These are phyloP conservation scores for Salix caprea DNA, from an alignment of 345 rosid species.

Conservation along the genomic window DNA sequence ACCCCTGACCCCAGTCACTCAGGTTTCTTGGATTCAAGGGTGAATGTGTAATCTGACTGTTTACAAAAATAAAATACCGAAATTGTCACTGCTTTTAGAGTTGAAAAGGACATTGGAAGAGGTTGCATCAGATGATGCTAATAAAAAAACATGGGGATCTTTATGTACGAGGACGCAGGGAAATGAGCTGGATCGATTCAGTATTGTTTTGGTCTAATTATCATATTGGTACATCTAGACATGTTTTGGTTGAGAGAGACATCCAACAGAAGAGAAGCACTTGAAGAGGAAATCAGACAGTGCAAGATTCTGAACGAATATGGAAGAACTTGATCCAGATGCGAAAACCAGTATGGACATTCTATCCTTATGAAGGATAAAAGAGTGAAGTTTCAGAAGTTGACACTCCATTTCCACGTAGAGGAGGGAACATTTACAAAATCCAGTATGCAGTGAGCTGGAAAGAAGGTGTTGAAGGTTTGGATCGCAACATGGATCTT, in stretches of 20 bases:
- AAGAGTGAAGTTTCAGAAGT: constrained; percentile 37
- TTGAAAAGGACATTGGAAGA: constrained; percentile 7
- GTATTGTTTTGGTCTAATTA: constrained; percentile 22
- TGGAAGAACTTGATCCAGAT: constrained; percentile 27
- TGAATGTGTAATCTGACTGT: too few relatives aligned
- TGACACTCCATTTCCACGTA: constrained; percentile 52
- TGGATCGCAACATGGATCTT: constrained; percentile 26
- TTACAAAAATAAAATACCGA: too few relatives aligned
- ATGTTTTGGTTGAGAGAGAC: constrained; percentile 9
- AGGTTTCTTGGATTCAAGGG: too few relatives aligned
- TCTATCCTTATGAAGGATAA: constrained; percentile 57
- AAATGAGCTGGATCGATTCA: constrained; percentile 13
- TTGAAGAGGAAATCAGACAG: constrained; percentile 50
- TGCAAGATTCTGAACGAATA: constrained; percentile 26
- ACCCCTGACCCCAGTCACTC: too few relatives aligned
- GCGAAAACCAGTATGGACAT: constrained; percentile 18
- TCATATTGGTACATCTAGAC: constrained; percentile 16
- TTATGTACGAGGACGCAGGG: neutral
- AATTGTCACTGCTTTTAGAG: constrained; percentile 2
- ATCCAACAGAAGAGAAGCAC: neutral
- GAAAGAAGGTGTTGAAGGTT: constrained; percentile 28
- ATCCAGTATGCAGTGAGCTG: constrained; percentile 39
- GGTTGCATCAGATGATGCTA: neutral
- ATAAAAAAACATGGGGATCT: constrained; percentile 2
- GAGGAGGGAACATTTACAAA: constrained; percentile 47